Evolutionary conservation across 805 yeast genomes (phyloP), one percentile per base, ranked within the genome.

Genomic region (Priceomyces haplophilus): DNA sequence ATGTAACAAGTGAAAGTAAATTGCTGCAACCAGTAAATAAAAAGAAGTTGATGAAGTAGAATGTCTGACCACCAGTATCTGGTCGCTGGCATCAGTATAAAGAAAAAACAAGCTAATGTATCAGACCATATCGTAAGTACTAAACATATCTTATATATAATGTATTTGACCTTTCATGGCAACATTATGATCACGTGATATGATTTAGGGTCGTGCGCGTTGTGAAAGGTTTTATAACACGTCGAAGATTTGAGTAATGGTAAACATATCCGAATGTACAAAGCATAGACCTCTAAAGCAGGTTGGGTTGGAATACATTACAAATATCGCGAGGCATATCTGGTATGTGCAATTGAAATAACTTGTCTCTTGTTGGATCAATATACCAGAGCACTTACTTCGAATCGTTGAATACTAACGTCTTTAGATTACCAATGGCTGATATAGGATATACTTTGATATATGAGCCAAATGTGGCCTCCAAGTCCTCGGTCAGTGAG

Each of bases 391-490:
- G 24, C 24, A 21, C 8, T 21, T 21, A 7, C 6, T 7, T 21
- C 8, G 24, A 21, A 21, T 27, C 11, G 15, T 6, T 12, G 5
- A 10, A 27, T 27, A 38, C 45, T 37, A 41, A 41, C 35, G 15
- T 3, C 11, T 7, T 11, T 13, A 20, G 37, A 36, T 34, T 24
- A 19, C 27, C 24, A 42, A 50, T 53, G 57, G 39, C 53, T 43
- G 57, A 53, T 47, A 50, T 58, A 32, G 89, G 90, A 7, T 88
- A 88, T 60, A 86, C 95, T 21, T 72, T 88, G 67, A 83, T 88
- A 43, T 83, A 79, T 62, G 91, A 88, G 74, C 87, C 90, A 25
- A 75, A 80, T 51, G 71, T 85, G 54, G 77, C 83, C 45, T 66
- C 71, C 43, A 80, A 78, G 64, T 73, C 80, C 53, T 73, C 88